A percentile compares a stretch with the other conserved stretches of the same genome.
Evolutionary conservation across 2,329 filamentous ascomycete species (phyloP).

Genomic region (Penicillium verrucosum): DNA sequence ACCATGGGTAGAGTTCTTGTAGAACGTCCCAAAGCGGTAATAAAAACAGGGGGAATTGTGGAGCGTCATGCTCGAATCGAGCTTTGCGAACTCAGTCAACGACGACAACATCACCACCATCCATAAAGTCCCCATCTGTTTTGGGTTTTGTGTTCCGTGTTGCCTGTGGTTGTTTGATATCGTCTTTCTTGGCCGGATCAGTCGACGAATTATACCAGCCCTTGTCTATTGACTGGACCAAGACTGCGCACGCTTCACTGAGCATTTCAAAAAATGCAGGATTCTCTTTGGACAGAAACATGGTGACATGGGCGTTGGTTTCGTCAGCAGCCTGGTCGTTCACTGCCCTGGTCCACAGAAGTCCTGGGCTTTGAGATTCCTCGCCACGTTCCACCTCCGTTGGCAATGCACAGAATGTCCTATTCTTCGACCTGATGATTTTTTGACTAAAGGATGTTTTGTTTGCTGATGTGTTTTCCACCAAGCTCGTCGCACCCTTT

Average conservation of each 20-base stretch:
- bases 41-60: not conserved
- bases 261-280: slow-evolving; percentile 44
- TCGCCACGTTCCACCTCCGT: slow-evolving; percentile 44
- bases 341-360: slow-evolving; percentile 64
- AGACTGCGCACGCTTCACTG: slow-evolving; percentile 36
- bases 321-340: slow-evolving; percentile 81
- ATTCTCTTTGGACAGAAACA: slow-evolving; percentile 47
- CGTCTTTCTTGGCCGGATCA: slow-evolving; percentile 18
- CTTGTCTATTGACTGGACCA: slow-evolving; percentile 41
- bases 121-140: slow-evolving; percentile 28
- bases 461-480: slow-evolving; percentile 24
- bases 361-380: slow-evolving; percentile 31
- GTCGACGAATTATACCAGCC: slow-evolving; percentile 38
- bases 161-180: slow-evolving; percentile 13
- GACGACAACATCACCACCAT: slow-evolving; percentile 37
- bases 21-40: slow-evolving; percentile 3
- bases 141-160: slow-evolving; percentile 11
- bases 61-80: not conserved
- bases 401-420: slow-evolving; percentile 88
- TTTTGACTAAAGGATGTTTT: slow-evolving; percentile 34
- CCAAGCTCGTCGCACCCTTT: slow-evolving; percentile 52
- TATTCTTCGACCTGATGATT: slow-evolving; percentile 52
- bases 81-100: slow-evolving; percentile 24
- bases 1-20: slow-evolving; percentile 1
- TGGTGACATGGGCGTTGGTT: slow-evolving; percentile 67